These are phyloP conservation scores for Plasmodium falciparum DNA, from an alignment of 169 alveolate species.

Conservation along the genomic window DNA sequence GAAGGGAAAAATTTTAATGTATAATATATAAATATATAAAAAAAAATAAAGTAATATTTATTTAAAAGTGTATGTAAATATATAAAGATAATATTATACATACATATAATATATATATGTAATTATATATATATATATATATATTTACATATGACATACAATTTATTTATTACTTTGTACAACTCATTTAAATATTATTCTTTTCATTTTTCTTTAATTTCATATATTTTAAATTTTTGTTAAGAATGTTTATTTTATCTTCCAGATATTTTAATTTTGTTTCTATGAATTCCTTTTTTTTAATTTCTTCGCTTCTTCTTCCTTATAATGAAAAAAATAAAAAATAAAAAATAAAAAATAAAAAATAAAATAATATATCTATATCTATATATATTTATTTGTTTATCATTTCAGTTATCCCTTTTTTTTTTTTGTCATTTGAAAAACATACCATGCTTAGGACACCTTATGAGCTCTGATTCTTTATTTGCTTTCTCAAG, in stretches of 20 bases:
- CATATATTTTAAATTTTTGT: conserved; percentile 39
- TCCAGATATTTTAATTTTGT: conserved; percentile 34
- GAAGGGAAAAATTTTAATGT: too few relatives aligned
- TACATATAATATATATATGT: too few relatives aligned
- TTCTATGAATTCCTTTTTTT: conserved; percentile 42
- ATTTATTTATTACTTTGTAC: too few relatives aligned
- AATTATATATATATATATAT: too few relatives aligned
- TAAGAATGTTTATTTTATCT: conserved; percentile 47
- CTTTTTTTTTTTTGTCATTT: neutral
- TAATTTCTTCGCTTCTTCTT: conserved; percentile 49
- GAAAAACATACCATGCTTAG: conserved; percentile 23
- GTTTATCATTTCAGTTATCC: neutral
- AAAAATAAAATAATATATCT: neutral
- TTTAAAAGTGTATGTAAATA: too few relatives aligned
- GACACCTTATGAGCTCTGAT: conserved; percentile 46
- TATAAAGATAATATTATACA: too few relatives aligned
- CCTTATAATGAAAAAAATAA: conserved; percentile 19
- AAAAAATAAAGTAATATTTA: too few relatives aligned
- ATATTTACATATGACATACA: too few relatives aligned
- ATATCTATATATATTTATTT: too few relatives aligned
- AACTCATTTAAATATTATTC: too few relatives aligned
- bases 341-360: neutral
- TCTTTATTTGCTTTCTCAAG: conserved; percentile 33
- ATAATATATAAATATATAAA: too few relatives aligned
- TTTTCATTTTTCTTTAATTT: neutral